phyloP scores from a whole-genome alignment of 2,329 filamentous ascomycete genomes.

The Clathrospora elynae region DNA sequence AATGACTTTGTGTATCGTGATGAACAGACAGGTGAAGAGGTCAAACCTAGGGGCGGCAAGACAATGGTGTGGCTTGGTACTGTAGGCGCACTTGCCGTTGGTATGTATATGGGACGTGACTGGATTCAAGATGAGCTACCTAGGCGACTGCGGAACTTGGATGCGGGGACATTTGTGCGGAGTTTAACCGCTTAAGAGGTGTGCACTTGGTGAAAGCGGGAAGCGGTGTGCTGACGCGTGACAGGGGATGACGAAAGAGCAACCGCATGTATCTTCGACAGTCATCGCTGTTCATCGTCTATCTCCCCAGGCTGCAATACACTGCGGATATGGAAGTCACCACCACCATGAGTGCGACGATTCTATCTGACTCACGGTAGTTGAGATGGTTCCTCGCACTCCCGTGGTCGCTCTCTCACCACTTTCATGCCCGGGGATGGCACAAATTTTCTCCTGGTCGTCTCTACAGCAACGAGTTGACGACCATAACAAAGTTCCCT shows the following conservation, averaged over 20 bases:
- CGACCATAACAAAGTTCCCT: neutral
- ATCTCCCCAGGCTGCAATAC: neutral
- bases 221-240: neutral
- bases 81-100: slow-evolving; percentile 14
- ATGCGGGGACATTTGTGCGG: slow-evolving; percentile 7
- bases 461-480: slow-evolving; percentile 3
- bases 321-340: neutral
- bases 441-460: neutral
- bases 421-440: neutral
- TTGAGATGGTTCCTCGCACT: neutral
- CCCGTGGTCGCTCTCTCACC: neutral
- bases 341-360: too few relatives aligned
- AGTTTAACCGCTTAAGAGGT: slow-evolving; percentile 3
- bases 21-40: slow-evolving; percentile 24
- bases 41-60: slow-evolving; percentile 18
- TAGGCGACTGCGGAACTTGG: slow-evolving; percentile 14
- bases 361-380: neutral
- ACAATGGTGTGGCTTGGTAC: slow-evolving; percentile 15
- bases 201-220: neutral
- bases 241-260: neutral
- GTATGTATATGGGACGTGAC: slow-evolving; percentile 21
- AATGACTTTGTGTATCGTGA: slow-evolving; percentile 47
- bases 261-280: too few relatives aligned
- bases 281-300: neutral
- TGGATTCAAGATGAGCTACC: slow-evolving; percentile 22